Evolutionary conservation across 768 basidiomycete species (phyloP).

Genomic region (Wakefieldia striispora): DNA sequence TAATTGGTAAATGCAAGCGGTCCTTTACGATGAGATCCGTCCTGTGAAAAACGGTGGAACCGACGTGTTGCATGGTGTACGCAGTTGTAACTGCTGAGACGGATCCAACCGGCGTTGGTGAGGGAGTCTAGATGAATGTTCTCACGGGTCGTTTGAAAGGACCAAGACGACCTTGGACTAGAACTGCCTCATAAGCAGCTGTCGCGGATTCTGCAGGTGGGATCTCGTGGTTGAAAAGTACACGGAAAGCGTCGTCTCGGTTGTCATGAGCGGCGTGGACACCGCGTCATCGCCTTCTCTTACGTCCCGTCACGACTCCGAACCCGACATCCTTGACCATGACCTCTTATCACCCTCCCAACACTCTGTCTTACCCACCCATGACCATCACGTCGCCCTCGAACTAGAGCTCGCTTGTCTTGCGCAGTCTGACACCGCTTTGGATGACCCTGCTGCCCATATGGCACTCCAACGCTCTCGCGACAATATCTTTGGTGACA

Average conservation of each 20-base stretch:
- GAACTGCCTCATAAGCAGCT: constrained; percentile 19
- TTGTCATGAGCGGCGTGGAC: constrained; percentile 45
- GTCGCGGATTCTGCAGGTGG: constrained; percentile 19
- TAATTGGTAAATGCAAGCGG: too few species aligned
- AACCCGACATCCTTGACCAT: constrained; percentile 33
- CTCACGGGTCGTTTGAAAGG: constrained; percentile 26
- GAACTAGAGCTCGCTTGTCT: constrained; percentile 29
- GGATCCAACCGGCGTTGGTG: constrained; percentile 14
- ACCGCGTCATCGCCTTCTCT: constrained; percentile 32
- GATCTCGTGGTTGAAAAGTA: constrained; percentile 19
- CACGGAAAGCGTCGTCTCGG: constrained; percentile 20
- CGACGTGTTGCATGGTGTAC: neutral
- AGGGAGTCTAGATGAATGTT: constrained; percentile 2
- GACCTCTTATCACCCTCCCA: constrained; percentile 33
- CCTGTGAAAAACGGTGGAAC: too few species aligned
- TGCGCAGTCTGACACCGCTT: constrained; percentile 24
- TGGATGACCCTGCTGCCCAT: constrained; percentile 26
- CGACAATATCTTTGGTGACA: constrained; percentile 33
- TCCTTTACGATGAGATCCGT: too few species aligned
- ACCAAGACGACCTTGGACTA: constrained; percentile 16
- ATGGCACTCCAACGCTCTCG: constrained; percentile 30
- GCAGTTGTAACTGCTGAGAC: neutral
- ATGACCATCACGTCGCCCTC: constrained; percentile 33
- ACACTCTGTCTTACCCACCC: constrained; percentile 26
- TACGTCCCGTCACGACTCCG: constrained; percentile 28